Conservation (phyloP, 73 alveolate genomes). For the Uronychia setigera region DNA sequence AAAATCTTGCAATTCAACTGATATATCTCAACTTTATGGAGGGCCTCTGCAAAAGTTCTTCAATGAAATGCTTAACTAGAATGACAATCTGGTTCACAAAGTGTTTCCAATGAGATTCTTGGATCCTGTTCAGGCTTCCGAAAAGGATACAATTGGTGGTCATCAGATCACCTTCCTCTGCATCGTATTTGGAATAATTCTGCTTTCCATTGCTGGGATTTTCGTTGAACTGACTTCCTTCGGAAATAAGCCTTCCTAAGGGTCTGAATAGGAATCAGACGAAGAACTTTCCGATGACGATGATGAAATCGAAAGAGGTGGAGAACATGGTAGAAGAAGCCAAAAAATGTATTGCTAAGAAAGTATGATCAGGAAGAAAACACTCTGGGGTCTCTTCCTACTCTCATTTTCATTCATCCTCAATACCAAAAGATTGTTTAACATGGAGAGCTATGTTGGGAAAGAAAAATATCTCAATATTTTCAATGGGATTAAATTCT, state of each 20-base stretch:
- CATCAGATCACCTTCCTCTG: background rate
- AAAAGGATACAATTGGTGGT: background rate
- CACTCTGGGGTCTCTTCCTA: slow-evolving; percentile 36
- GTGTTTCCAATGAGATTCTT: background rate
- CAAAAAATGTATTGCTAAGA: background rate
- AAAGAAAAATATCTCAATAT: background rate
- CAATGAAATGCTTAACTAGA: too few relatives aligned
- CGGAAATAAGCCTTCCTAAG: slow-evolving; percentile 31
- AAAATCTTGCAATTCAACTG: background rate
- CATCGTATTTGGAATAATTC: background rate
- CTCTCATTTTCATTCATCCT: slow-evolving; percentile 28
- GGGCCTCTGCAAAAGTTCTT: background rate
- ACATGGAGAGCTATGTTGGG: background rate
- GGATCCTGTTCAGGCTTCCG: background rate
- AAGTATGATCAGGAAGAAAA: slow-evolving; percentile 11
- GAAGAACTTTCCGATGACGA: slow-evolving; percentile 2
- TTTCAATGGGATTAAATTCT: background rate
- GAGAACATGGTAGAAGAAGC: background rate
- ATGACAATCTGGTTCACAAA: background rate
- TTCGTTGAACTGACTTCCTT: slow-evolving; percentile 27
- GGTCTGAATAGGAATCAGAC: slow-evolving; percentile 3
- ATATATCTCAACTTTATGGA: background rate
- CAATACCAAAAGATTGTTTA: slow-evolving; percentile 18
- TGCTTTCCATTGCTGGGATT: slow-evolving; percentile 17
- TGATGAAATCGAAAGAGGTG: background rate